These are phyloP conservation scores for Lentinula aciculospora DNA, from an alignment of 768 basidiomycete genomes.

Conservation along the genomic window DNA sequence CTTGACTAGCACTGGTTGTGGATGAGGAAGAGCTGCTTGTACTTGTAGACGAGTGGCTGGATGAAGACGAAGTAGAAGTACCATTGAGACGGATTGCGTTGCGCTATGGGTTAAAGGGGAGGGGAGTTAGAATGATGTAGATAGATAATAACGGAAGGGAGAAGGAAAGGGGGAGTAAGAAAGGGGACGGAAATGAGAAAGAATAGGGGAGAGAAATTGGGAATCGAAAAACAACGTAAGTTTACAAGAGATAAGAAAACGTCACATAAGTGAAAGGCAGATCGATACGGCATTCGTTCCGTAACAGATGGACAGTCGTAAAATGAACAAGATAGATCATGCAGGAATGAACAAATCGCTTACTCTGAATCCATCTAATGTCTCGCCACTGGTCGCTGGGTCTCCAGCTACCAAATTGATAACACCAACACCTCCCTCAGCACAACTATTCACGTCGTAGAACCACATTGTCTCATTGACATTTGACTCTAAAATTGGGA, in stretches of 20 bases:
- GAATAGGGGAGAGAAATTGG: neutral
- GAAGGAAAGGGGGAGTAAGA: neutral
- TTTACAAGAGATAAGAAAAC: neutral
- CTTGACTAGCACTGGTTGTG: neutral
- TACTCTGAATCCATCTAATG: constrained; percentile 37
- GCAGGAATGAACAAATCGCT: constrained; percentile 11
- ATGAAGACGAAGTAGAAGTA: neutral
- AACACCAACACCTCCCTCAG: constrained; percentile 52
- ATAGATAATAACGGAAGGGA: neutral
- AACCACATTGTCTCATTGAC: constrained; percentile 50
- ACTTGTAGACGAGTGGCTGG: neutral
- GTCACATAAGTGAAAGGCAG: no score
- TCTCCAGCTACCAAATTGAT: constrained; percentile 43
- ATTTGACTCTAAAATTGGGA: constrained; percentile 37
- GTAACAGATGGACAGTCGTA: no score
- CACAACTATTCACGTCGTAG: constrained; percentile 51
- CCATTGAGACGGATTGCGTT: constrained; percentile 6
- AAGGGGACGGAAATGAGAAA: neutral
- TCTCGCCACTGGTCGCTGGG: constrained; percentile 29
- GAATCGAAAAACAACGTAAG: neutral
- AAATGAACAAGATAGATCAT: neutral
- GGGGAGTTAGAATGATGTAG: neutral
- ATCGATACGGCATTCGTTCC: no score
- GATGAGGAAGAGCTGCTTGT: neutral
- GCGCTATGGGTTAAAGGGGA: constrained; percentile 1